These are phyloP conservation scores for Boletales sp. DNA, from an alignment of 768 basidiomycete species.

Conservation along the genomic window DNA sequence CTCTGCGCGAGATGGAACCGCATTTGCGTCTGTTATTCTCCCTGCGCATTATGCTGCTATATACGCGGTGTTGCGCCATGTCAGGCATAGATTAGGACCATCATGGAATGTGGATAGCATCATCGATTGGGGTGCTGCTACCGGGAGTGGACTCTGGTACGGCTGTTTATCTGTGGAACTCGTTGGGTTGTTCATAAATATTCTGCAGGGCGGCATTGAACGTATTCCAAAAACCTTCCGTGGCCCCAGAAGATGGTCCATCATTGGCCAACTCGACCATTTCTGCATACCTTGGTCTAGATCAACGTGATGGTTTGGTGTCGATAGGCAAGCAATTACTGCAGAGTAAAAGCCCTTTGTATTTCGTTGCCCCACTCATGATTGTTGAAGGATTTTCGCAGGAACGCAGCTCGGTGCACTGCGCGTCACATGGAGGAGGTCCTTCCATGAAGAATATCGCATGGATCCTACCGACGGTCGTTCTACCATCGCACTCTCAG, in stretches of 20 bases:
- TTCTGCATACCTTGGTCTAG: conserved; percentile 67
- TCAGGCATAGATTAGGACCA: conserved; percentile 59
- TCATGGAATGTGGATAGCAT: conserved; percentile 59
- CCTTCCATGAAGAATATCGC: conserved; percentile 47
- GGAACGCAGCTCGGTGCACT: conserved; percentile 47
- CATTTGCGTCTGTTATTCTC: conserved; percentile 82
- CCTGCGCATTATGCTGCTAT: conserved; percentile 85
- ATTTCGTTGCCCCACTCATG: background rate
- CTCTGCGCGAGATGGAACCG: conserved; percentile 69
- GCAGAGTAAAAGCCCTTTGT: conserved; percentile 38
- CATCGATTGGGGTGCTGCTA: conserved; percentile 82
- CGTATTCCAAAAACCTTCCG: conserved; percentile 50
- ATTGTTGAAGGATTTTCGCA: conserved; percentile 27
- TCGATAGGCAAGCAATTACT: conserved; percentile 64
- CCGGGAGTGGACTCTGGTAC: conserved; percentile 83
- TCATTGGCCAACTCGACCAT: conserved; percentile 49
- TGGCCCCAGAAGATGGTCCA: conserved; percentile 28
- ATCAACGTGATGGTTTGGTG: conserved; percentile 69
- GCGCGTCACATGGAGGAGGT: conserved; percentile 52
- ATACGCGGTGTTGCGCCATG: conserved; percentile 64
- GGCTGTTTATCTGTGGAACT: conserved; percentile 13
- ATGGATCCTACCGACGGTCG: conserved; percentile 41
- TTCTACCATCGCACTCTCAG: conserved; percentile 70
- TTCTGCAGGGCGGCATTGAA: conserved; percentile 59
- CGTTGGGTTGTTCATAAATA: conserved; percentile 8